Percentiles rank a stretch among this genome's conserved stretches.
phyloP scores from a whole-genome alignment of 805 yeast species.

The Kodamaea kakaduensis region DNA sequence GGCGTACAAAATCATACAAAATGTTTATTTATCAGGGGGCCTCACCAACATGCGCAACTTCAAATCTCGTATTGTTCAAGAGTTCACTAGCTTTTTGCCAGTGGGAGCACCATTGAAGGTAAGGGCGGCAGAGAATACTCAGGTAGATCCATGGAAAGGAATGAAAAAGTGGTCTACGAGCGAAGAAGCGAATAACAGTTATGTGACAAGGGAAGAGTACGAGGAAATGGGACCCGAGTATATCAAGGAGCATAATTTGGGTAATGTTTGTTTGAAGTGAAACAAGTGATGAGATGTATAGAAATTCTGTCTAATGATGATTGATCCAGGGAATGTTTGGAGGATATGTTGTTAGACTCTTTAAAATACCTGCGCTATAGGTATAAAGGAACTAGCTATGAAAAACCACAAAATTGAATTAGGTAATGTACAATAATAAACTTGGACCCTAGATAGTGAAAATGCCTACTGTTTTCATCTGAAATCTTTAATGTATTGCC shows the following conservation, averaged over 20 bases:
- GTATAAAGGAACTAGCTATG: too few relatives aligned
- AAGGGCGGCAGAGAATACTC: conserved; percentile 61
- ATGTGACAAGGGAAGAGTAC: conserved; percentile 67
- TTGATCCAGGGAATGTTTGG: too few relatives aligned
- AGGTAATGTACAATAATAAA: too few relatives aligned
- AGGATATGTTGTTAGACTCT: too few relatives aligned
- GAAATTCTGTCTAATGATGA: too few relatives aligned
- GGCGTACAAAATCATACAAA: conserved; percentile 48
- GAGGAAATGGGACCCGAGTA: conserved; percentile 88
- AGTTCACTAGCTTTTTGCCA: conserved; percentile 70
- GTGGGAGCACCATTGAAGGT: conserved; percentile 58
- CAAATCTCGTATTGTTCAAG: conserved; percentile 61
- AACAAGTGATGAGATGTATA: too few relatives aligned
- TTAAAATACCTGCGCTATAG: too few relatives aligned
- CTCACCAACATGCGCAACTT: conserved; percentile 63
- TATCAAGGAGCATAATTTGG: conserved; percentile 78
- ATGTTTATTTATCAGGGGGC: conserved; percentile 87
- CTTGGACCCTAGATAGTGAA: too few relatives aligned
- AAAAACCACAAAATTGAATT: too few relatives aligned
- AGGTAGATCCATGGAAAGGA: conserved; percentile 88
- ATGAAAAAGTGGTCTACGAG: conserved; percentile 75
- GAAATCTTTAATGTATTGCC: too few relatives aligned
- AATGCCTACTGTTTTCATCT: too few relatives aligned
- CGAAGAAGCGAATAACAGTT: conserved; percentile 42
- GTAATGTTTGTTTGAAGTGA: conserved; percentile 46